Evolutionary conservation across 768 basidiomycete species (phyloP).

Genomic region (Russula sp.): DNA sequence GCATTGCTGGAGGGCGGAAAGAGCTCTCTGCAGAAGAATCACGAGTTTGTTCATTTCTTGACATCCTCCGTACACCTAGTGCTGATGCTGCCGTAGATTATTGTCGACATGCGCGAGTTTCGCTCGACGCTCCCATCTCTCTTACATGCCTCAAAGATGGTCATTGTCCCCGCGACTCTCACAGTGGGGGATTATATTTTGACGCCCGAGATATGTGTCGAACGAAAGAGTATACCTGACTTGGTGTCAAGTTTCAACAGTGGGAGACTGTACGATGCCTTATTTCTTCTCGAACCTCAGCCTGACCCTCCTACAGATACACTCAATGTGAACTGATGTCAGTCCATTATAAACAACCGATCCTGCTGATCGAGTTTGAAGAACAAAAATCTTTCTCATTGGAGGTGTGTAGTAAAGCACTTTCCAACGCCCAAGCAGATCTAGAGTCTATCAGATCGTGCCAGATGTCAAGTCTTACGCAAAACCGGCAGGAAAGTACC

Average conservation of each 20-base stretch:
- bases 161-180: conserved; percentile 85
- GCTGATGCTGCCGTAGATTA: conserved; percentile 46
- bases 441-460: conserved; percentile 38
- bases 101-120: conserved; percentile 97
- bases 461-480: conserved; percentile 61
- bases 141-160: conserved; percentile 71
- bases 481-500: conserved; percentile 53
- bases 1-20: conserved; percentile 80
- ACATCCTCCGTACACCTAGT: too few relatives aligned
- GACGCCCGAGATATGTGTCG: conserved; percentile 92
- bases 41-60: conserved; percentile 34
- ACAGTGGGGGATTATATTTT: conserved; percentile 96
- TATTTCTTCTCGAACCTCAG: conserved; percentile 16
- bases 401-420: conserved; percentile 44
- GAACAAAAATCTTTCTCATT: conserved; percentile 93
- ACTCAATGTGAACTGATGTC: conserved; percentile 98
- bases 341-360: conserved; percentile 87
- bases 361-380: conserved; percentile 94
- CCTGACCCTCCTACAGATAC: conserved; percentile 46
- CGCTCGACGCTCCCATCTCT: conserved; percentile 86
- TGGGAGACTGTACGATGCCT: conserved; percentile 69
- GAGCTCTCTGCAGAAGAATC: conserved; percentile 59
- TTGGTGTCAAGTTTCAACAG: conserved; percentile 89
- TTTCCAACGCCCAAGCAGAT: background rate
- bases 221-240: conserved; percentile 92